Evolutionary conservation across 345 rosid genomes (phyloP).

Genomic region (Populus davidiana): DNA sequence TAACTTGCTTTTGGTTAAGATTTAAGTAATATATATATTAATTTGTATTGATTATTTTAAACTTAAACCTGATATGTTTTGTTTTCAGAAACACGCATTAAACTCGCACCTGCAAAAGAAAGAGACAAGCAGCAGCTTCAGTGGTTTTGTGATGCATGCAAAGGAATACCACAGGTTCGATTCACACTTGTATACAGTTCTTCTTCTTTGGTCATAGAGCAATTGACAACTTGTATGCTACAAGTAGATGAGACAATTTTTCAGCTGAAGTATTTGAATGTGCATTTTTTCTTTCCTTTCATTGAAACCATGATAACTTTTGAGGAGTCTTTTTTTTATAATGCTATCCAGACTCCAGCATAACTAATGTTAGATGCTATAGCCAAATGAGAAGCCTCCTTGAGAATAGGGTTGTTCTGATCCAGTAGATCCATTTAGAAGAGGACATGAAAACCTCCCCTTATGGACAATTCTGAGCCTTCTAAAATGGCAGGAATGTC

Average conservation of each 20-base stretch:
- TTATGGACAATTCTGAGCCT: neutral
- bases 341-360: neutral
- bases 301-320: neutral
- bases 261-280: neutral
- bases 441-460: neutral
- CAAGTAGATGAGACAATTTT: neutral
- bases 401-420: neutral
- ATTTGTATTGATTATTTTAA: neutral
- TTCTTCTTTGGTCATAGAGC: neutral
- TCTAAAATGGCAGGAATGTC: neutral
- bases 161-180: conserved; percentile 89
- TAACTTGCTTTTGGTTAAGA: neutral
- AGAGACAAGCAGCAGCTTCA: conserved; percentile 72
- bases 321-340: neutral
- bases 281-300: neutral
- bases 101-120: conserved; percentile 73
- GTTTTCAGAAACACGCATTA: conserved; percentile 66
- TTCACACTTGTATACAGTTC: neutral
- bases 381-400: neutral
- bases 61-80: conserved; percentile 13
- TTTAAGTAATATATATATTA: too few relatives aligned
- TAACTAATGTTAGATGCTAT: neutral
- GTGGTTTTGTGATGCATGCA: conserved; percentile 91
- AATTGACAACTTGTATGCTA: neutral
- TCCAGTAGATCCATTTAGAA: neutral